Percentiles rank a stretch among this genome's conserved stretches.
phyloP scores from a whole-genome alignment of 495 filamentous ascomycete genomes.

The Xylaria longipes region DNA sequence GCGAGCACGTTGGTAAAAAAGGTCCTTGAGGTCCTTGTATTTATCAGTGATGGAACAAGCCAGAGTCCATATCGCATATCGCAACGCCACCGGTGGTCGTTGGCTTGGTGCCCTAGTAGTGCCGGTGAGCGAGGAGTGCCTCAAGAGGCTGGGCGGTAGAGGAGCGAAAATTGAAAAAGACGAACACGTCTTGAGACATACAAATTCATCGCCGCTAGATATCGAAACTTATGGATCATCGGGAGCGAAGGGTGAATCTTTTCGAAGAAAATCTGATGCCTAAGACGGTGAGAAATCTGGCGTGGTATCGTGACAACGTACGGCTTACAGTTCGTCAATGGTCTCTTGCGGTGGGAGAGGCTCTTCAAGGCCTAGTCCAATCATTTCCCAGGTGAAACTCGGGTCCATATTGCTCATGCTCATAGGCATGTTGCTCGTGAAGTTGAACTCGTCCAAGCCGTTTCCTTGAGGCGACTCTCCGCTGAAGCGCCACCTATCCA shows the following conservation, averaged over 20 bases:
- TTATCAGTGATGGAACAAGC: slow-evolving; percentile 85
- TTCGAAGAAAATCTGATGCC: slow-evolving; percentile 86
- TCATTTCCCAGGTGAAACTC: slow-evolving; percentile 86
- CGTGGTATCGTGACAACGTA: slow-evolving; percentile 33
- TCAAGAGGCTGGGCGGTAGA: not conserved
- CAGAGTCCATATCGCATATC: slow-evolving; percentile 93
- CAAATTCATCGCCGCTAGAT: slow-evolving; percentile 82
- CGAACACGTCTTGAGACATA: slow-evolving; percentile 39
- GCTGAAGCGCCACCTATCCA: slow-evolving; percentile 60
- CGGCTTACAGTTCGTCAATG: slow-evolving; percentile 81
- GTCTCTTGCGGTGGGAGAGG: slow-evolving; percentile 86
- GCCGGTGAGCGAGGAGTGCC: slow-evolving; percentile 32
- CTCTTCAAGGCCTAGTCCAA: slow-evolving; percentile 90
- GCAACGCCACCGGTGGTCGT: slow-evolving; percentile 84
- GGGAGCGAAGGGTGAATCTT: slow-evolving; percentile 86
- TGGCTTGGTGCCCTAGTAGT: slow-evolving; percentile 69
- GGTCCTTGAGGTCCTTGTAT: slow-evolving; percentile 73
- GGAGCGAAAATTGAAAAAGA: not conserved
- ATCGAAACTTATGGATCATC: slow-evolving; percentile 87
- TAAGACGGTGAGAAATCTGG: slow-evolving; percentile 43
- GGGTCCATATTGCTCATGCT: slow-evolving; percentile 52
- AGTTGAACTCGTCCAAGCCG: slow-evolving; percentile 56
- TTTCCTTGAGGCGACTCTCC: slow-evolving; percentile 55
- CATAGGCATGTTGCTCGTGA: slow-evolving; percentile 55
- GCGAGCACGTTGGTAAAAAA: slow-evolving; percentile 86